Conservation (phyloP, 2,329 filamentous ascomycete genomes). For the Podosphaera xanthii region DNA sequence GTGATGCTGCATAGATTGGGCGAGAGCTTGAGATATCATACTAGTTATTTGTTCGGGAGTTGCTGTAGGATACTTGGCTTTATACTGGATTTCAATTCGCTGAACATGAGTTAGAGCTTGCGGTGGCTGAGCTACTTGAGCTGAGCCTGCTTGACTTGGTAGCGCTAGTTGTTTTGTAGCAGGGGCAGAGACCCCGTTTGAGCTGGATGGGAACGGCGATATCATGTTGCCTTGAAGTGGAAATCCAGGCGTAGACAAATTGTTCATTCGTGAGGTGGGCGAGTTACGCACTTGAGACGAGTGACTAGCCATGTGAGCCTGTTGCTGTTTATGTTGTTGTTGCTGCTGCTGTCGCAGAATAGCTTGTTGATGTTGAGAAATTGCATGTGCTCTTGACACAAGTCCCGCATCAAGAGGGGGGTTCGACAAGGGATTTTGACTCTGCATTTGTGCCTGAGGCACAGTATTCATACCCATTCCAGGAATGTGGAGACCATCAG, state of each 20-base stretch:
- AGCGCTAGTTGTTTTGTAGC: constrained; percentile 9
- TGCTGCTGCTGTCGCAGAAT: constrained; percentile 13
- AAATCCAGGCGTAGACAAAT: constrained; percentile 13
- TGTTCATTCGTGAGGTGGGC: constrained; percentile 21
- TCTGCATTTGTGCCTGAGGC: constrained; percentile 43
- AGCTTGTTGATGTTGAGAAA: constrained; percentile 31
- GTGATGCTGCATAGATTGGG: constrained; percentile 5
- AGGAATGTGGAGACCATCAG: constrained; percentile 12
- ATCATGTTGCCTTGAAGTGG: constrained; percentile 22
- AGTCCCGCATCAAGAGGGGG: constrained; percentile 28
- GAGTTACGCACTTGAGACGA: constrained; percentile 13
- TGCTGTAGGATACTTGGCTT: constrained; percentile 16
- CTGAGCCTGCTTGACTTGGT: constrained; percentile 11
- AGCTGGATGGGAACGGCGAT: constrained; percentile 26
- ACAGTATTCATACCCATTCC: constrained; percentile 38
- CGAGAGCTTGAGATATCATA: constrained; percentile 23
- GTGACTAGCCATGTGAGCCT: constrained; percentile 5
- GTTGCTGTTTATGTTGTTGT: constrained; percentile 6
- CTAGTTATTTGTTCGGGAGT: constrained; percentile 29
- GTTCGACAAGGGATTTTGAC: constrained; percentile 31
- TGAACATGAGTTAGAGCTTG: constrained; percentile 4
- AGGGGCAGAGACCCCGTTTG: constrained; percentile 24
- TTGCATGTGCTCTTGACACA: constrained; percentile 39
- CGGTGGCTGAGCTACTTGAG: constrained; percentile 9
- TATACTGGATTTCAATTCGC: constrained; percentile 9